Conservation (phyloP, 768 basidiomycete species). For the Boletus patriciae region DNA sequence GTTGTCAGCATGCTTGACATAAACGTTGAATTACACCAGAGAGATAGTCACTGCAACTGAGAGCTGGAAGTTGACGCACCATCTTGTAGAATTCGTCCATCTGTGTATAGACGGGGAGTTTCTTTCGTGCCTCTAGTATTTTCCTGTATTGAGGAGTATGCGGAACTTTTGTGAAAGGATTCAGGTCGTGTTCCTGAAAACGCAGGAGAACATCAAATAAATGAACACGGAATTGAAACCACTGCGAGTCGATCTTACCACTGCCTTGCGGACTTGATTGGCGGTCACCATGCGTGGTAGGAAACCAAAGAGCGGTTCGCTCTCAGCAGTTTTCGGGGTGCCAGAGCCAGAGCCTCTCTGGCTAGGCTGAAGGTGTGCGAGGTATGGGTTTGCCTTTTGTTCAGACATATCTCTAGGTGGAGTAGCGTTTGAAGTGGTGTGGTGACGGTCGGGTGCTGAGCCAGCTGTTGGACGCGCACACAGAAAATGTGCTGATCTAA, state of each 20-base stretch:
- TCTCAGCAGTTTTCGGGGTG: conserved; percentile 25
- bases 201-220: background rate
- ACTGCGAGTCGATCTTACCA: conserved; percentile 49
- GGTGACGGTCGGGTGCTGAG: conserved; percentile 2
- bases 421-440: background rate
- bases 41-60: background rate
- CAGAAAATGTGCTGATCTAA: conserved; percentile 19
- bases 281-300: conserved; percentile 67
- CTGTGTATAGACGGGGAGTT: conserved; percentile 87
- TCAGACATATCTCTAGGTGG: conserved; percentile 13
- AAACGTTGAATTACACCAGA: background rate
- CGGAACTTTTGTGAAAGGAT: conserved; percentile 85
- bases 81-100: conserved; percentile 92
- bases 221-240: background rate
- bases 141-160: conserved; percentile 80
- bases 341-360: conserved; percentile 28
- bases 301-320: conserved; percentile 72
- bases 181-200: conserved; percentile 69
- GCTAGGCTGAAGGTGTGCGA: conserved; percentile 42
- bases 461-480: background rate
- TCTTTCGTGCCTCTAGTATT: conserved; percentile 81
- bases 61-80: conserved; percentile 47
- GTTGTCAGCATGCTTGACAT: background rate
- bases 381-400: conserved; percentile 51
- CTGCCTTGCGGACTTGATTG: conserved; percentile 61